Conservation (phyloP, 768 basidiomycete species). For the Hypsizygus marmoreus region DNA sequence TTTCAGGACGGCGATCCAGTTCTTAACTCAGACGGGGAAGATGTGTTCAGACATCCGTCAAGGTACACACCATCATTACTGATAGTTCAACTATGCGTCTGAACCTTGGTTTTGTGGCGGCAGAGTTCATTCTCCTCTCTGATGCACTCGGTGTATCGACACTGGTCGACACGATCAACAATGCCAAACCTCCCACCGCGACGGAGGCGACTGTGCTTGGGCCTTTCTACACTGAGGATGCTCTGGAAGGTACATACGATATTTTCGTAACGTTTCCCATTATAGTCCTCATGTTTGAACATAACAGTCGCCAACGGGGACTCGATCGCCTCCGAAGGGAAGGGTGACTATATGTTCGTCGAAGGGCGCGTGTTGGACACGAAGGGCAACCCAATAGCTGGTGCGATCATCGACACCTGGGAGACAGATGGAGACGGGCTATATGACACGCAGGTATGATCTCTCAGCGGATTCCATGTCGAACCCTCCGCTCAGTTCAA, state of each 20-base stretch:
- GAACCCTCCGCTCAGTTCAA: conserved; percentile 33
- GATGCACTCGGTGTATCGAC: conserved; percentile 79
- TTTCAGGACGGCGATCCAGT: conserved; percentile 61
- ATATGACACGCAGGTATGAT: conserved; percentile 38
- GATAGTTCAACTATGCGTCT: neutral
- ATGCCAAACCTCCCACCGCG: conserved; percentile 58
- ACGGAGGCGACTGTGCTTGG: conserved; percentile 81
- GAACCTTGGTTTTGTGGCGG: conserved; percentile 26
- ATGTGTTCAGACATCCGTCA: conserved; percentile 69
- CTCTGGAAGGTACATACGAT: conserved; percentile 58
- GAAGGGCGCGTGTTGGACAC: conserved; percentile 69
- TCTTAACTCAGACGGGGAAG: conserved; percentile 75
- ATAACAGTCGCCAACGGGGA: conserved; percentile 62
- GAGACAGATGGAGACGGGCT: conserved; percentile 69
- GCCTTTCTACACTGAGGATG: conserved; percentile 81
- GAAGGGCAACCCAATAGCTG: conserved; percentile 63
- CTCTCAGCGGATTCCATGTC: neutral
- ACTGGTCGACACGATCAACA: conserved; percentile 75
- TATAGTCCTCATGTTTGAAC: neutral
- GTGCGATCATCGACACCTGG: conserved; percentile 80
- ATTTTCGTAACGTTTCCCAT: neutral
- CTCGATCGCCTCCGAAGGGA: conserved; percentile 85
- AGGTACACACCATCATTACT: conserved; percentile 29
- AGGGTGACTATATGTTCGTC: conserved; percentile 83
- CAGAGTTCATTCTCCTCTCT: conserved; percentile 85